Evolutionary conservation across 345 rosid genomes (phyloP).

Genomic region (Gossypium thurberi): DNA sequence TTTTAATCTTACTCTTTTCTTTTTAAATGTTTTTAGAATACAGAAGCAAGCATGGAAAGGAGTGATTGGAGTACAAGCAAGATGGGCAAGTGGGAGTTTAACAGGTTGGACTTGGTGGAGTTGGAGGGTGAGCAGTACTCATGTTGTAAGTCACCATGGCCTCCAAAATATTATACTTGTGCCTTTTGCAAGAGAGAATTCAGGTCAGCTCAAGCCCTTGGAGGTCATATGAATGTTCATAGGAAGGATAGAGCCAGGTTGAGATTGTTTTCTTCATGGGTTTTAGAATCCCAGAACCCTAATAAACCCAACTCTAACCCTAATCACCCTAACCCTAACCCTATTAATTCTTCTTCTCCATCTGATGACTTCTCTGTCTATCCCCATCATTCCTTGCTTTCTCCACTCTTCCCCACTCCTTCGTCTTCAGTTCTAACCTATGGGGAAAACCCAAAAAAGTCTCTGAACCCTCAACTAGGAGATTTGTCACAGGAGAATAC

Average conservation of each 20-base stretch:
- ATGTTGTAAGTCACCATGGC: conserved; percentile 68
- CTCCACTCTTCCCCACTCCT: conserved; percentile 19
- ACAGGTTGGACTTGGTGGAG: conserved; percentile 8
- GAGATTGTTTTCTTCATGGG: conserved; percentile 52
- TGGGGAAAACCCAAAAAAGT: neutral
- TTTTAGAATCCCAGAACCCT: conserved; percentile 24
- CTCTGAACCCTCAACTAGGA: neutral
- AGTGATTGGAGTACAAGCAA: neutral
- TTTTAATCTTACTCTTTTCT: neutral
- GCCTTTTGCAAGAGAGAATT: conserved; percentile 91
- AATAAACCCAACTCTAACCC: conserved; percentile 36
- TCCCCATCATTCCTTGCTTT: conserved; percentile 18
- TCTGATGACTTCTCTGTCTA: conserved; percentile 16
- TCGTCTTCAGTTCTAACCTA: conserved; percentile 34
- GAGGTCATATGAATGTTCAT: conserved; percentile 95
- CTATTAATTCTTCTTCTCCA: conserved; percentile 32
- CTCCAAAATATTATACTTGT: conserved; percentile 81
- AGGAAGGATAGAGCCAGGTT: conserved; percentile 83
- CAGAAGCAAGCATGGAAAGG: conserved; percentile 10
- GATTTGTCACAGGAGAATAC: conserved; percentile 19
- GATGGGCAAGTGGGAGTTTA: neutral
- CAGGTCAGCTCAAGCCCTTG: conserved; percentile 94
- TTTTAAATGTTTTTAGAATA: neutral
- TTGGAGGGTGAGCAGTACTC: conserved; percentile 22
- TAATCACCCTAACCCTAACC: conserved; percentile 45